A percentile compares a stretch with the other conserved stretches of the same genome.
Conservation (phyloP, 345 rosid genomes). For the Diplotaxis tenuifolia region DNA sequence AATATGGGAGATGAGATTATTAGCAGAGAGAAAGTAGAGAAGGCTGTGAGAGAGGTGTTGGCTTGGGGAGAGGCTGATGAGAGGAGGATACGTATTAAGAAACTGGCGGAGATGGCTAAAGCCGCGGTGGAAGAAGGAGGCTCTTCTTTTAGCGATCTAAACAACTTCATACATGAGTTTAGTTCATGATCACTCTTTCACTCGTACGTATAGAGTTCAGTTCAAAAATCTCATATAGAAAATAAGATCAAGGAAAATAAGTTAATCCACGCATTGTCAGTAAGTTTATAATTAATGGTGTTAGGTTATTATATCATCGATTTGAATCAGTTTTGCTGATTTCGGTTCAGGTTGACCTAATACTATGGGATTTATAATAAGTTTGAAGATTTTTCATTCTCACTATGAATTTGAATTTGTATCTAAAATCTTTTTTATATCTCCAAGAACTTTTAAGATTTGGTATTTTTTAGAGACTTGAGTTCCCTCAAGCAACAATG, state of each 20-base stretch:
- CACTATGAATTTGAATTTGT: neutral
- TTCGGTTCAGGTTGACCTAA: neutral
- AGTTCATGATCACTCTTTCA: constrained; percentile 6
- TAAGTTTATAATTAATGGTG: neutral
- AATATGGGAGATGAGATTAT: constrained; percentile 11
- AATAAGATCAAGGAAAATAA: neutral
- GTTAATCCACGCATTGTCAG: neutral
- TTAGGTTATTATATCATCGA: neutral
- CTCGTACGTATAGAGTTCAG: neutral
- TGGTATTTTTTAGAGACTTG: neutral
- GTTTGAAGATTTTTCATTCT: neutral
- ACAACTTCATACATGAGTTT: constrained; percentile 38
- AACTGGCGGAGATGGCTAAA: constrained; percentile 37
- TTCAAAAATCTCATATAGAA: neutral
- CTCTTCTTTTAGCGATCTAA: constrained; percentile 43
- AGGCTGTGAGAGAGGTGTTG: constrained; percentile 32
- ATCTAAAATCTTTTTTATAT: neutral
- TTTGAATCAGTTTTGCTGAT: neutral
- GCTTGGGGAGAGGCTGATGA: constrained; percentile 45
- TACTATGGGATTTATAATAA: neutral
- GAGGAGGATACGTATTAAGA: constrained; percentile 29
- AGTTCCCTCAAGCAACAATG: neutral
- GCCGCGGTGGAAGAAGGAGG: constrained; percentile 46
- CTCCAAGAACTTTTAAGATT: neutral
- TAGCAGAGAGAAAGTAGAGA: constrained; percentile 33